phyloP scores from a whole-genome alignment of 495 filamentous ascomycete species.

The Aspergillus campestris region DNA sequence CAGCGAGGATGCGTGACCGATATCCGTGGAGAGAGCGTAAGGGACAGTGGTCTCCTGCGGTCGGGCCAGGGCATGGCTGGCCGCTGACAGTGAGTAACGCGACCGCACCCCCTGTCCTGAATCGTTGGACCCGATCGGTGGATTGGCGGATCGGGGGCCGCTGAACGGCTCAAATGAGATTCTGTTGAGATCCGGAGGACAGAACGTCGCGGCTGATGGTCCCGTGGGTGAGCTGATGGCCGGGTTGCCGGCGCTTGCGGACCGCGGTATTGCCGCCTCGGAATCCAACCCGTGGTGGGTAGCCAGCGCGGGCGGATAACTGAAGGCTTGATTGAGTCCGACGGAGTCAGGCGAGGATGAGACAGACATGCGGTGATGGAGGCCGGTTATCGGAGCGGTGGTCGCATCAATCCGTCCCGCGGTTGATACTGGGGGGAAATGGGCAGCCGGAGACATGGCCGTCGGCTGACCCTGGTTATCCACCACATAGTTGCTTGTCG shows the following conservation, averaged over 20 bases:
- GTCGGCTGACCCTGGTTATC: too few relatives aligned
- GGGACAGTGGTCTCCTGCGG: conserved; percentile 8
- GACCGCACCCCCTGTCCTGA: conserved; percentile 7
- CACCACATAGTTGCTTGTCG: conserved; percentile 9
- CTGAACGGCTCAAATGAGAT: conserved; percentile 3
- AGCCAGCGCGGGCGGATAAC: conserved; percentile 12
- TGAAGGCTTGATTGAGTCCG: conserved; percentile 10
- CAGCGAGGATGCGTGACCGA: conserved; percentile 14
- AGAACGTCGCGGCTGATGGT: conserved; percentile 8
- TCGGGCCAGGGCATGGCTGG: background rate
- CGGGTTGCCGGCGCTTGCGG: conserved; percentile 10
- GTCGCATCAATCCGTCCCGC: background rate
- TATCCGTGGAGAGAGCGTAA: conserved; percentile 22
- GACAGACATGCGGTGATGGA: background rate
- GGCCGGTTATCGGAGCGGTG: background rate
- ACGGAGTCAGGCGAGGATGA: conserved; percentile 10
- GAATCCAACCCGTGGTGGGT: conserved; percentile 11
- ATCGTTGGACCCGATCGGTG: conserved; percentile 10
- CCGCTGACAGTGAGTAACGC: conserved; percentile 5
- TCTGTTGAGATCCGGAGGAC: conserved; percentile 11
- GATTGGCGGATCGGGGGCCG: conserved; percentile 5
- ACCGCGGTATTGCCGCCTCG: conserved; percentile 6
- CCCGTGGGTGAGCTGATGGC: conserved; percentile 11
- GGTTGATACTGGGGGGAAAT: background rate
- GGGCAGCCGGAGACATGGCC: too few relatives aligned